Conservation (phyloP, 2,329 filamentous ascomycete genomes). For the Exophiala sp. region DNA sequence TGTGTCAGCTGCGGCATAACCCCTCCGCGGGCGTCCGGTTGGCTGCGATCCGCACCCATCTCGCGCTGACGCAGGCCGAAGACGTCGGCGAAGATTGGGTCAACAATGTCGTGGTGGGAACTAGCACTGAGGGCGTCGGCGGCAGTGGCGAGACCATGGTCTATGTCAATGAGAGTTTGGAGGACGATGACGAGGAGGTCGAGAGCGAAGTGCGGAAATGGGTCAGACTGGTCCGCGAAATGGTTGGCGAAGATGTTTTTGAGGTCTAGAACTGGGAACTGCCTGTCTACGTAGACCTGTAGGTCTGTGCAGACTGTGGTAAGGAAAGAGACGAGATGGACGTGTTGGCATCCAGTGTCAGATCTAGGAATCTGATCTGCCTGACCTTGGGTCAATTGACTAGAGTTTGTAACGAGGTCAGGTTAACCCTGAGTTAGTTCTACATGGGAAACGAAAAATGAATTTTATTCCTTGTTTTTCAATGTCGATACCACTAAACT, state of each 20-base stretch:
- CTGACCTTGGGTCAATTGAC: too few relatives aligned
- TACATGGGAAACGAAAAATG: too few relatives aligned
- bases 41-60: slow-evolving; percentile 75
- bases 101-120: slow-evolving; percentile 36
- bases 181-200: slow-evolving; percentile 91
- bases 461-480: too few relatives aligned
- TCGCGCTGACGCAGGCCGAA: slow-evolving; percentile 60
- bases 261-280: slow-evolving; percentile 24
- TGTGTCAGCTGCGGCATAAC: slow-evolving; percentile 69
- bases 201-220: slow-evolving; percentile 83
- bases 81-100: slow-evolving; percentile 90
- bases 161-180: slow-evolving; percentile 88
- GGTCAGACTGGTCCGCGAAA: slow-evolving; percentile 83
- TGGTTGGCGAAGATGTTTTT: slow-evolving; percentile 68
- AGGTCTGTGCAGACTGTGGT: too few relatives aligned
- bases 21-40: slow-evolving; percentile 67
- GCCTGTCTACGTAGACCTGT: too few relatives aligned
- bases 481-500: too few relatives aligned
- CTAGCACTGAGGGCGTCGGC: slow-evolving; percentile 19
- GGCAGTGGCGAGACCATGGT: slow-evolving; percentile 71
- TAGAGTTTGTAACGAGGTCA: too few relatives aligned
- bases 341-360: too few relatives aligned
- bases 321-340: too few relatives aligned
- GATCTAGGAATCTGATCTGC: too few relatives aligned
- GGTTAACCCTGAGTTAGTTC: too few relatives aligned